Evolutionary conservation across 129 eudicot species (phyloP).

Genomic region (Chrysanthemum makinoi): DNA sequence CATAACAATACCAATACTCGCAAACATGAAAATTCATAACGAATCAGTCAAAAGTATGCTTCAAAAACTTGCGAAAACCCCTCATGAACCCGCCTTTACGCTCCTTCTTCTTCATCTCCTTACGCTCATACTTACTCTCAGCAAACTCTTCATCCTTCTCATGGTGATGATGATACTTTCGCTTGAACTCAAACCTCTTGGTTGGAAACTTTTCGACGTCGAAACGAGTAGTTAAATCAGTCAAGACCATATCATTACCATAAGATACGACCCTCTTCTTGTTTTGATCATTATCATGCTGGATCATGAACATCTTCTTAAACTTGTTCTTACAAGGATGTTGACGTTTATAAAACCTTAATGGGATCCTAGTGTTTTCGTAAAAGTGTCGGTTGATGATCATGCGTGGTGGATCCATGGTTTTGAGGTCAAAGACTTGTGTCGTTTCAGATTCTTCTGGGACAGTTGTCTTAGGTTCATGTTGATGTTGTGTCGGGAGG

Average conservation of each 20-base stretch:
- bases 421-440: too few relatives aligned
- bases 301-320: conserved; percentile 3
- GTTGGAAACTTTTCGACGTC: conserved; percentile 22
- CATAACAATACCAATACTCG: not conserved
- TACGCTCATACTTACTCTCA: conserved; percentile 20
- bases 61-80: conserved; percentile 34
- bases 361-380: conserved; percentile 22
- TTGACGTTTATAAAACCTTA: conserved; percentile 24
- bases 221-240: conserved; percentile 1
- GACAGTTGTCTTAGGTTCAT: too few relatives aligned
- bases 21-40: not conserved
- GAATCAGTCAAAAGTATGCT: conserved; percentile 36
- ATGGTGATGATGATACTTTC: conserved; percentile 20
- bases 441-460: not conserved
- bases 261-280: not conserved
- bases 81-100: conserved; percentile 36
- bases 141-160: not conserved
- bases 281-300: too few relatives aligned
- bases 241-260: conserved; percentile 22
- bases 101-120: not conserved
- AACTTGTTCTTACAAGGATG: conserved; percentile 29
- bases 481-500: too few relatives aligned
- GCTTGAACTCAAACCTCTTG: conserved; percentile 33
- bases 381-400: conserved; percentile 25
- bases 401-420: too few relatives aligned